Conservation (phyloP, 2,329 filamentous ascomycete species). For the Penicillium sp. region DNA sequence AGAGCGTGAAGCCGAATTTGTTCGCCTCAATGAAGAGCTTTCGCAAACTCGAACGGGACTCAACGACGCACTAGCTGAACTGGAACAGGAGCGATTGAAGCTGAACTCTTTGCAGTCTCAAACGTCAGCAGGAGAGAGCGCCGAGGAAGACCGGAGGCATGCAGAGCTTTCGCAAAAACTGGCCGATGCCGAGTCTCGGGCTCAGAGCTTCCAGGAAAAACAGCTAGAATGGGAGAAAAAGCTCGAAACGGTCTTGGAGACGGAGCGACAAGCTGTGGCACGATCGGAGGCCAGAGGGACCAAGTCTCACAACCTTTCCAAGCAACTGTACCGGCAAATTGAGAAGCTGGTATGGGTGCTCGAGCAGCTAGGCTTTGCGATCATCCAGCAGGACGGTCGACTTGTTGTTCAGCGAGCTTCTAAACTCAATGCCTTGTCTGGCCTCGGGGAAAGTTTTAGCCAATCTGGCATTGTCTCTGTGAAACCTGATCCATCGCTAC, state of each 20-base stretch:
- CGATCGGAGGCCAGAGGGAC: conserved; percentile 66
- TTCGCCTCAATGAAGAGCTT: conserved; percentile 54
- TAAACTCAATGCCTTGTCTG: conserved; percentile 45
- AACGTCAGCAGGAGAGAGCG: conserved; percentile 75
- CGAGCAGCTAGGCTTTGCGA: conserved; percentile 78
- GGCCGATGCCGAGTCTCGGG: conserved; percentile 68
- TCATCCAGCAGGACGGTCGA: conserved; percentile 66
- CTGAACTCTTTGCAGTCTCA: conserved; percentile 64
- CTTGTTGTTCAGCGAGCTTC: conserved; percentile 72
- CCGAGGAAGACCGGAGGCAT: conserved; percentile 70
- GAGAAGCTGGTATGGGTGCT: conserved; percentile 77
- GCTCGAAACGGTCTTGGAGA: conserved; percentile 29
- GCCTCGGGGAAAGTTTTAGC: conserved; percentile 33
- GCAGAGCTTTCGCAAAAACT: conserved; percentile 65
- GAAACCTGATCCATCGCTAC: conserved; percentile 62
- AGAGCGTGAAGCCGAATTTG: conserved; percentile 49
- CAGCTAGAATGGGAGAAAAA: conserved; percentile 65
- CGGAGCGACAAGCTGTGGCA: conserved; percentile 37
- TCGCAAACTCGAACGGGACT: conserved; percentile 47
- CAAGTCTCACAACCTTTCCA: conserved; percentile 76
- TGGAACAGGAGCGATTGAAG: conserved; percentile 65
- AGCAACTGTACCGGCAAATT: conserved; percentile 75
- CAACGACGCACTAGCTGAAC: conserved; percentile 46
- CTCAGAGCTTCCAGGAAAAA: conserved; percentile 72
- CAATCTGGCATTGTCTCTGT: conserved; percentile 35